Evolutionary conservation across 2,329 filamentous ascomycete genomes (phyloP), one percentile per base, ranked within the genome.

Genomic region (Venturia effusa): DNA sequence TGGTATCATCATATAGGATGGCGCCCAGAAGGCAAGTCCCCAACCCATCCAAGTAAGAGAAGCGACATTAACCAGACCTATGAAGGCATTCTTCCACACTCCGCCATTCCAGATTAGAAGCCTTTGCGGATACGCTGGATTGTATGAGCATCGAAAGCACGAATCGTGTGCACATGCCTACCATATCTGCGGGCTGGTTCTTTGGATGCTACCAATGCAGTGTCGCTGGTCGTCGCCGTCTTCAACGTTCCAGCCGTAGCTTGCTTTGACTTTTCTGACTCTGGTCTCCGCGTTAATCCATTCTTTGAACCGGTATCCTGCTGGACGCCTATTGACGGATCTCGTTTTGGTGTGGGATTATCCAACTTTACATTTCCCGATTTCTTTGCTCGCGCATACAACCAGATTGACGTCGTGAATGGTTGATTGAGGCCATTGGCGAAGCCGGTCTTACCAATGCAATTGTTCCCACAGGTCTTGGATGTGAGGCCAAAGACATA

Each of bases 91-190:
- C 65, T 84, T 81, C 10, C 81, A 81, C 0, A 84, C 87, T 62
- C 90, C 89, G 62, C 86, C 86, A 75, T 92, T 88, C 74, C 90
- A 95, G 66, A 95, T 83, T 68, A 91, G 80, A 34, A 92, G 71
- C 17, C 77, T 78, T 67, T 84, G 80, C 0, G 85, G 84, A 65
- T 82, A 81, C 40, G 74, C 81, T 84, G 39, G 32, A 11, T 27
- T 27, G n/a, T 60, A 40, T 60, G 59, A 60, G 40, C 34, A 43
- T 32, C 10, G 24, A 41, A 43, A 27, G 4, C 8, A n/a, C 27
- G 22, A 11, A 27, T 13, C 8, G 22, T 51, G 13, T 15, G n/a
- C n/a, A 24, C 13, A 43, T 60, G 40, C 59, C 40, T 60, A 60
- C 59, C 59, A 60, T 41, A 60, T 60, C 34, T 60, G 15, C 27